These are phyloP conservation scores for Dryas drummondii DNA, from an alignment of 306 rosid genomes.

Conservation along the genomic window DNA sequence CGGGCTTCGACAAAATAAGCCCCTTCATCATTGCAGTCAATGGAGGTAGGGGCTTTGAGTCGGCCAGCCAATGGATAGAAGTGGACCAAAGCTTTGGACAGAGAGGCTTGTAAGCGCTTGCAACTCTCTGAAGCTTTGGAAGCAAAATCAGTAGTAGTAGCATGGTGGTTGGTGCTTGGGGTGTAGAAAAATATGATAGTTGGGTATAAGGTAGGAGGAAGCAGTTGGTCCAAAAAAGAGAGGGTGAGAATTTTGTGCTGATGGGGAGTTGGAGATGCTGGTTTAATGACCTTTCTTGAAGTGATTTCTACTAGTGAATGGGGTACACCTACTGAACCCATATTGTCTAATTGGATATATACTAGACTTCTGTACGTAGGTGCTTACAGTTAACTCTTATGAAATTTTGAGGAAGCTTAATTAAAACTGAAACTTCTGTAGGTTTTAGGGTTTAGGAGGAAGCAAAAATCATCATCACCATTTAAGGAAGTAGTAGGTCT, in stretches of 20 bases:
- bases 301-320: background rate
- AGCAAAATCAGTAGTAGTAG: background rate
- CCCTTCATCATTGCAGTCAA: constrained; percentile 8
- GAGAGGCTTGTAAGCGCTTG: background rate
- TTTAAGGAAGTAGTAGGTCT: no score
- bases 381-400: no score
- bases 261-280: constrained; percentile 9
- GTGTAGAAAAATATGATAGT: background rate
- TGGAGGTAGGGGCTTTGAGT: background rate
- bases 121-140: background rate
- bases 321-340: background rate
- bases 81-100: background rate
- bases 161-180: background rate
- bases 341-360: no score
- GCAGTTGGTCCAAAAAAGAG: background rate
- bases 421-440: no score
- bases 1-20: background rate
- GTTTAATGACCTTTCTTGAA: constrained; percentile 5
- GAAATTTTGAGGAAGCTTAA: no score
- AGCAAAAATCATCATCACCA: no score
- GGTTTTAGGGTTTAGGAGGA: no score
- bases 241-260: background rate
- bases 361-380: no score
- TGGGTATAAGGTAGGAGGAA: background rate
- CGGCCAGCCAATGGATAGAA: background rate